A percentile compares a stretch with the other conserved stretches of the same genome.
Evolutionary conservation across 2,329 filamentous ascomycete species (phyloP).

Genomic region (Xylaria sp.): DNA sequence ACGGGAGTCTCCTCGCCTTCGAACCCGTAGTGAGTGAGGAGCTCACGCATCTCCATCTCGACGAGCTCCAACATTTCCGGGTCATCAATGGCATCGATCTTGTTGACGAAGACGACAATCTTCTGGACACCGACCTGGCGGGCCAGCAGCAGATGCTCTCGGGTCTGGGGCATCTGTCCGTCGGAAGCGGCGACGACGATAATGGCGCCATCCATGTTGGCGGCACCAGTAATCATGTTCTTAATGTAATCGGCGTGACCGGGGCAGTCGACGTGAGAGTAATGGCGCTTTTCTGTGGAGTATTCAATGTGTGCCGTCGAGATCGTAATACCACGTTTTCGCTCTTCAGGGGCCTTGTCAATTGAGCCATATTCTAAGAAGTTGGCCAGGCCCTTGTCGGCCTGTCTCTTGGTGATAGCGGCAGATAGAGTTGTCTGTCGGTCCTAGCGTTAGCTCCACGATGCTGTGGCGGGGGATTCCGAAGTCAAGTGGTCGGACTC

Average conservation of each 20-base stretch:
- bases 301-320: slow-evolving; percentile 99
- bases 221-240: slow-evolving; percentile 99
- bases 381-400: slow-evolving; percentile 91
- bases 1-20: slow-evolving; percentile 98
- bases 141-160: slow-evolving; percentile 96
- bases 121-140: slow-evolving; percentile 98
- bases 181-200: slow-evolving; percentile 98
- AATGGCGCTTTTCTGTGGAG: slow-evolving; percentile 91
- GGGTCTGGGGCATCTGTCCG: slow-evolving; percentile 99
- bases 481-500: not conserved
- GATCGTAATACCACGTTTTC: slow-evolving; percentile 99
- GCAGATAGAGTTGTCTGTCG: slow-evolving; percentile 93
- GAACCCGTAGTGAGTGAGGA: slow-evolving; percentile 91
- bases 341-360: slow-evolving; percentile 98
- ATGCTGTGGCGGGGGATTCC: not conserved
- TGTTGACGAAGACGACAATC: slow-evolving; percentile 99
- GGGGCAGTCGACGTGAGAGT: slow-evolving; percentile 99
- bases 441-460: slow-evolving; percentile 18
- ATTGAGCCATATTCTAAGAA: slow-evolving; percentile 98
- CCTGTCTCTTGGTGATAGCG: slow-evolving; percentile 97
- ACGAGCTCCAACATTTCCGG: slow-evolving; percentile 99
- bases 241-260: slow-evolving; percentile 99
- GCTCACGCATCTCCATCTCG: slow-evolving; percentile 99
- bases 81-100: slow-evolving; percentile 96
- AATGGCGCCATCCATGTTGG: slow-evolving; percentile 99